Base-by-base conservation (phyloP, 495 filamentous ascomycete species). In the Hypoxylon crocopeplum region DNA sequence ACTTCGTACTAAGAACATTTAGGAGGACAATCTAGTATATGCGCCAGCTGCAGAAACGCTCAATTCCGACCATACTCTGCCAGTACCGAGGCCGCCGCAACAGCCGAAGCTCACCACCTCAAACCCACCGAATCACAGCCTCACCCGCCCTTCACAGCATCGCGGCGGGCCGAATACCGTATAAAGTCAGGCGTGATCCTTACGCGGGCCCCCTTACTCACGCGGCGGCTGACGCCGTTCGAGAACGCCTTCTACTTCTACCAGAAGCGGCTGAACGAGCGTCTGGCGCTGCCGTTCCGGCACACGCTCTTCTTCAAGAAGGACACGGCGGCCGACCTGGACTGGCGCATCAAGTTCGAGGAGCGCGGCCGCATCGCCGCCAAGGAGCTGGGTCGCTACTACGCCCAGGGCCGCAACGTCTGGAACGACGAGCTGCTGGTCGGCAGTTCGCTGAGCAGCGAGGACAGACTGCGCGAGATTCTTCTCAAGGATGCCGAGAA, bases 231-330 rank as follows among this genome's bases (percentile, higher is more conserved):
- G 13, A 87, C 86, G 25, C 80, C 89, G 10, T 98, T 99, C 73
- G 94, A 99, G 74, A 88, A 91, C 71, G 80, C 93, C 45, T 97
- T 84, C 78, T 94, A 87, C 79, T 90, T 98, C 72, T 99, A 99
- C 79, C 94, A 99, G 76, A 90, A 91, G 56, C 92, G 94, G 10
- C 82, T 99, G 47, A 96, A 99, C 74, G 94, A 99, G 78, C 91
- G 94, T 8, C 80, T 97, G 24, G 84, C 86, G 8, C 81, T 93
- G 7, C 93, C 93, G 1, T 99, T 99, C 78, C 89, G 88, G 13
- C 84, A 88, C 46, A 92, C 90, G 71, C 94, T 97, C 75, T 99
- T 96, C 82, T 96, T 92, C 88, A 96, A 95, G 80, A 87, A 86
- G 59, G 91, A 88, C 64, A 95, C 93, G 0, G 86, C 91, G 0